Percentiles rank a stretch among this genome's conserved stretches.
phyloP scores from a whole-genome alignment of 768 basidiomycete genomes.

The Strobilomyces dryophilus region DNA sequence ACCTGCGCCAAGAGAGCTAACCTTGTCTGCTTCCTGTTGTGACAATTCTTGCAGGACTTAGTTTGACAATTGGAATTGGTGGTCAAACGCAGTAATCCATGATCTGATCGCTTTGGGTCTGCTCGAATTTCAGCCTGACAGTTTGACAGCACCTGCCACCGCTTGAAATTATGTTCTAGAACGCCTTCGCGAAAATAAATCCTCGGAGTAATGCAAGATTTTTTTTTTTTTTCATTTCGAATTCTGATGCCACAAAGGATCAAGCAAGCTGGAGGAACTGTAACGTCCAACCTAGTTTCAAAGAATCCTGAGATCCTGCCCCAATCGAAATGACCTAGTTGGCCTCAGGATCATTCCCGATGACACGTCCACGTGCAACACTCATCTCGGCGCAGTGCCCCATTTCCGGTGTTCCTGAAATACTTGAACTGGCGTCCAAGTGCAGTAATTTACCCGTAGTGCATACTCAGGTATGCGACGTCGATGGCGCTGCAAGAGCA shows the following conservation, averaged over 20 bases:
- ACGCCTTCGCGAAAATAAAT: background rate
- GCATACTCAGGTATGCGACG: background rate
- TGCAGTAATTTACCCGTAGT: background rate
- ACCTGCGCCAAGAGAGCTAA: background rate
- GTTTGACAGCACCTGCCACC: background rate
- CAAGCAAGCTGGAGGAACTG: background rate
- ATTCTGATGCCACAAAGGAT: background rate
- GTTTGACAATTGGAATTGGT: background rate
- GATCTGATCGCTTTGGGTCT: background rate
- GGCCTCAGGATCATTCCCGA: constrained; percentile 16
- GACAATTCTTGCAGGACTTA: background rate
- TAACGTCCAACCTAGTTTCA: background rate
- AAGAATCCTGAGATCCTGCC: background rate
- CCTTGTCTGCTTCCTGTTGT: too few species aligned
- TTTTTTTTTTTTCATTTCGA: background rate
- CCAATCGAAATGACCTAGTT: constrained; percentile 3
- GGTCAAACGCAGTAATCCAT: background rate
- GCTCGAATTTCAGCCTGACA: background rate
- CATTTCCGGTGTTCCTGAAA: constrained; percentile 1
- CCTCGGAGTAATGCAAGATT: background rate
- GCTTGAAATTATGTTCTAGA: background rate
- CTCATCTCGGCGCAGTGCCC: constrained; percentile 2
- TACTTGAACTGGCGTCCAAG: background rate
- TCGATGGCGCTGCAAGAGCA: background rate
- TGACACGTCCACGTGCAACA: constrained; percentile 11